phyloP scores from a whole-genome alignment of 2,329 filamentous ascomycete genomes.

The Xylariaceae sp. region DNA sequence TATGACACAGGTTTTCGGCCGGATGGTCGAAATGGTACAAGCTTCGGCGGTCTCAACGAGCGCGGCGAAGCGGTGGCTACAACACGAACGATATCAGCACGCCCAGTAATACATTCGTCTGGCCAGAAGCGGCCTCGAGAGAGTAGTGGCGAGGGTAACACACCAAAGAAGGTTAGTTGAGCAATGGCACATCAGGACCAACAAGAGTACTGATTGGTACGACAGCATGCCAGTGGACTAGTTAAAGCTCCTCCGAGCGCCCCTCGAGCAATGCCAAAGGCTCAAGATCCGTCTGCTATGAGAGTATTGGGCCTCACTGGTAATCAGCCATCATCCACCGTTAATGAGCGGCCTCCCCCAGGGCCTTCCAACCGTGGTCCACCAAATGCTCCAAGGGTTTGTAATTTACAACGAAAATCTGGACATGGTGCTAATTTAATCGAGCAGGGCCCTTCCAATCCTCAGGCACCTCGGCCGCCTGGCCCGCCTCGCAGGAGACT shows the following conservation, averaged over 20 bases:
- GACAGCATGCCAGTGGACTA: conserved; percentile 17
- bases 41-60: conserved; percentile 26
- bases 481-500: conserved; percentile 8
- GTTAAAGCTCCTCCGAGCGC: conserved; percentile 19
- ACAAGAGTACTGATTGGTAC: conserved; percentile 8
- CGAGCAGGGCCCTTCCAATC: conserved; percentile 17
- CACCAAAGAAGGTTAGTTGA: conserved; percentile 23
- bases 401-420: conserved; percentile 3
- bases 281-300: conserved; percentile 27
- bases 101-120: conserved; percentile 27
- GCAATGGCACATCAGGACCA: background rate
- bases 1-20: conserved; percentile 5
- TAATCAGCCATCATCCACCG: conserved; percentile 5
- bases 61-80: conserved; percentile 22
- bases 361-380: too few species aligned
- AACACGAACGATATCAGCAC: conserved; percentile 19
- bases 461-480: conserved; percentile 13
- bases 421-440: conserved; percentile 10
- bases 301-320: conserved; percentile 21
- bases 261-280: conserved; percentile 22
- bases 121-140: conserved; percentile 25
- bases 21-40: conserved; percentile 5
- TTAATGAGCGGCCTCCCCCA: conserved; percentile 7
- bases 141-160: conserved; percentile 16
- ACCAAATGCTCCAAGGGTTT: conserved; percentile 21